phyloP scores from a whole-genome alignment of 768 basidiomycete species.

The Pholiota molesta region DNA sequence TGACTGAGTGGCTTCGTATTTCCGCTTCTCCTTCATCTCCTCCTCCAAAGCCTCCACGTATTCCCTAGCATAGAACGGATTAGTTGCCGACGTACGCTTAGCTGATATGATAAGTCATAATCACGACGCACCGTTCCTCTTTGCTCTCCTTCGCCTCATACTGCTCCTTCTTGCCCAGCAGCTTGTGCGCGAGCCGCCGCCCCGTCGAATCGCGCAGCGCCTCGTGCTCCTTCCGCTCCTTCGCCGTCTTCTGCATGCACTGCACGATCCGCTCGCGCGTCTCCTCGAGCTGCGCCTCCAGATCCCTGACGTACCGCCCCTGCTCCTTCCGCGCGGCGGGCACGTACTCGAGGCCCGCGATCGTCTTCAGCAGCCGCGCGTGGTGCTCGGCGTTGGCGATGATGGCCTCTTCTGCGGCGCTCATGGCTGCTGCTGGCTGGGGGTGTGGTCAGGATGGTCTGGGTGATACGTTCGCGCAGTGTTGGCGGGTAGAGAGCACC shows the following conservation, averaged over 20 bases:
- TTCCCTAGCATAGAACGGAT: slow-evolving; percentile 32
- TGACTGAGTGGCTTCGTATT: slow-evolving; percentile 30
- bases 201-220: slow-evolving; percentile 41
- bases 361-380: slow-evolving; percentile 32
- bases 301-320: slow-evolving; percentile 33
- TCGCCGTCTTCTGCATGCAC: slow-evolving; percentile 41
- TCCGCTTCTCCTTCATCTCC: slow-evolving; percentile 41
- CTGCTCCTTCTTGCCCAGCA: slow-evolving; percentile 44
- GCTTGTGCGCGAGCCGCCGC: slow-evolving; percentile 38
- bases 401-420: slow-evolving; percentile 36
- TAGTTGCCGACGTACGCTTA: too few species aligned
- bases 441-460: neutral
- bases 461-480: too few species aligned
- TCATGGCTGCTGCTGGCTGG: slow-evolving; percentile 8
- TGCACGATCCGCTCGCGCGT: slow-evolving; percentile 28
- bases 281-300: slow-evolving; percentile 29
- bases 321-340: slow-evolving; percentile 42
- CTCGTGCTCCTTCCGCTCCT: slow-evolving; percentile 48
- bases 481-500: too few species aligned
- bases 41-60: slow-evolving; percentile 48
- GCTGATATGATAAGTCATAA: too few species aligned
- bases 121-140: slow-evolving; percentile 43
- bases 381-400: slow-evolving; percentile 43
- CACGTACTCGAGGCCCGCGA: slow-evolving; percentile 43
- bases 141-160: slow-evolving; percentile 45